Base-by-base conservation (phyloP, 2,329 filamentous ascomycete species). In the Elsinoe perseae region DNA sequence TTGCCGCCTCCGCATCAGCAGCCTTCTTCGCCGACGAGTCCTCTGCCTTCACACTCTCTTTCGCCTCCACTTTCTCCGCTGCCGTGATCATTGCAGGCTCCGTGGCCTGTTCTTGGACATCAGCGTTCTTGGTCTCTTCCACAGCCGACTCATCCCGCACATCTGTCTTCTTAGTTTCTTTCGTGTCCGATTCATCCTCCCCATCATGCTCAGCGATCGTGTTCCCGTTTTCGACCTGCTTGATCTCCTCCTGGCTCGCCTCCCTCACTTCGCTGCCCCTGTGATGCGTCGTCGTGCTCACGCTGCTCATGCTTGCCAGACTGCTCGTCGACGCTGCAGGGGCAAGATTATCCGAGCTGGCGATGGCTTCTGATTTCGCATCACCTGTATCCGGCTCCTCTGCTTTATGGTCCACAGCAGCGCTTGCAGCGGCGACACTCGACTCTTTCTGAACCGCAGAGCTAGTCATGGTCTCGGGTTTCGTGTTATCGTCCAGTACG, bases 171-270 rank as follows among this genome's bases (percentile, higher is more conserved):
- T 56, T 56, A 10, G 59, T 54, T 3, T 54, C 56, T 20, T 56
- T 57, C 36, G 56, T 20, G 30, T 57, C 60, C 32, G 64, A 60
- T 14, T 57, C 59, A 21, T 60, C 57, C 52, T 65, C 61, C 9
- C 56, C 58, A 5, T 61, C 61, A 23, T 56, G 69, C 57, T 70
- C 67, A 9, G 61, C 23, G 46, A 67, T 67, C 18, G 63, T 55
- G 34, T 61, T 59, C 23, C 62, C 62, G 42, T 64, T 30, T 58
- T 70, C 69, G n/a, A 66, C 58, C 52, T 61, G 56, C 61, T 68
- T 68, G 32, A 68, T 65, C 53, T 66, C 66, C 38, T 68, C 66
- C 43, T 64, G 54, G 20, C 61, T 61, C 23, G 62, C 65, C 9
- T 44, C 53, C 38, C 61, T 62, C 8, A 69, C 58, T 27, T 60